Conservation (phyloP, 2,329 filamentous ascomycete species). For the Verticillium isaacii region DNA sequence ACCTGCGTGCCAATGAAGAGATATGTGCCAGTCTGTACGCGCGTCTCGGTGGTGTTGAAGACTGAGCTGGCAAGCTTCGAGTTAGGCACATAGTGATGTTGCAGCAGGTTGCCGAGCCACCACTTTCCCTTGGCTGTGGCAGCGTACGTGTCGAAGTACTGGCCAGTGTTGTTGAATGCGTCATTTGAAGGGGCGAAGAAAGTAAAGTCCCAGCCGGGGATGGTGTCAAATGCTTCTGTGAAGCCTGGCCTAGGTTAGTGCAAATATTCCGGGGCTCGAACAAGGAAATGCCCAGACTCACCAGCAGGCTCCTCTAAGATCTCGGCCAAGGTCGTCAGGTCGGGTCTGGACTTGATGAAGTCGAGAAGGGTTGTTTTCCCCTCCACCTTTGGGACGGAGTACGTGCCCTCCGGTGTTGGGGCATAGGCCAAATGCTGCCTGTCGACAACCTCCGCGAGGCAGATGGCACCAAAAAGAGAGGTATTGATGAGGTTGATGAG, state of each 20-base stretch:
- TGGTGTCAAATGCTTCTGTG: conserved; percentile 19
- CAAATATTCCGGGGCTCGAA: neutral
- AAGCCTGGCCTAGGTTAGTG: conserved; percentile 16
- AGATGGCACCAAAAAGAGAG: neutral
- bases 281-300: conserved; percentile 8
- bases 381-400: neutral
- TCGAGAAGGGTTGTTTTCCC: conserved; percentile 1
- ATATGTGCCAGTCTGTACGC: conserved; percentile 19
- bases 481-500: neutral
- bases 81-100: conserved; percentile 21
- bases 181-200: conserved; percentile 24
- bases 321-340: neutral
- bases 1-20: conserved; percentile 18
- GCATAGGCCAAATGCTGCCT: conserved; percentile 1
- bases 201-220: conserved; percentile 20
- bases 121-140: conserved; percentile 20
- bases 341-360: conserved; percentile 2
- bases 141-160: conserved; percentile 20
- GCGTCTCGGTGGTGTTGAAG: conserved; percentile 16
- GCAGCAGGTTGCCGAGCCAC: conserved; percentile 20
- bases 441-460: neutral
- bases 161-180: conserved; percentile 21
- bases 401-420: neutral
- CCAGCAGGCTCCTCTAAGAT: conserved; percentile 1
- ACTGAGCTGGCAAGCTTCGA: conserved; percentile 12